Conservation (phyloP, 2,329 filamentous ascomycete genomes). For the Fonsecaea monophora region DNA sequence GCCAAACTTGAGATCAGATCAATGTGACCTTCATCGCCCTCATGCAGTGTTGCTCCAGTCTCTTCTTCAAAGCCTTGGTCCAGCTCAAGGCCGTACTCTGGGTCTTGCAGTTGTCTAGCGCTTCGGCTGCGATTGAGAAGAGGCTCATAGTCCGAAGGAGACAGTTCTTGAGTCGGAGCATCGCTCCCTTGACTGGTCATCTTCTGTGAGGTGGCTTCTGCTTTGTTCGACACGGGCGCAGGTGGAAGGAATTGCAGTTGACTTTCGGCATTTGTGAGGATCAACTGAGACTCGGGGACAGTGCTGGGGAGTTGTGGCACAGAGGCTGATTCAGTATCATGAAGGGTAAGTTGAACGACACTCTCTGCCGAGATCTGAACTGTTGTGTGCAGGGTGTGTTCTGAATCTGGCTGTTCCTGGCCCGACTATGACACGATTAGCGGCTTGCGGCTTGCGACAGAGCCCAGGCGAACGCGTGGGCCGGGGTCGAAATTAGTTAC, state of each 20-base stretch:
- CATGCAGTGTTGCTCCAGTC: conserved; percentile 49
- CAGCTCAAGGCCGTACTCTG: conserved; percentile 11
- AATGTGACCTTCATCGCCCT: conserved; percentile 54
- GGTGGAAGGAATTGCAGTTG: conserved; percentile 19
- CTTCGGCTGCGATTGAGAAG: conserved; percentile 49
- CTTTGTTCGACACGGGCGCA: conserved; percentile 10
- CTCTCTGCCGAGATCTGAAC: conserved; percentile 8
- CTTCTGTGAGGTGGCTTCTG: conserved; percentile 29
- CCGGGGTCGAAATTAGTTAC: conserved; percentile 20
- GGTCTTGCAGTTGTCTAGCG: conserved; percentile 37
- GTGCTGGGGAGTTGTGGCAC: conserved; percentile 36
- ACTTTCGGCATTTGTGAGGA: conserved; percentile 22
- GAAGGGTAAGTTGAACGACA: conserved; percentile 1
- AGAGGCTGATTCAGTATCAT: conserved; percentile 11
- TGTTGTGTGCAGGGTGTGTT: conserved; percentile 16
- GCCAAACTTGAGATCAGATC: conserved; percentile 51
- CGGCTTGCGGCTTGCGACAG: conserved; percentile 15
- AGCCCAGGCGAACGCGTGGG: neutral
- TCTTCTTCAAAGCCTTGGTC: conserved; percentile 35
- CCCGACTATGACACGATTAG: conserved; percentile 34
- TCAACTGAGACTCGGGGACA: conserved; percentile 36
- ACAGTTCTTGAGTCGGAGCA: conserved; percentile 54
- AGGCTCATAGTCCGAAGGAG: conserved; percentile 53
- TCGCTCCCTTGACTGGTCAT: conserved; percentile 48
- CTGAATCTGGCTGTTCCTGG: conserved; percentile 26